These are phyloP conservation scores for Aspergillus avenaceus DNA, from an alignment of 495 filamentous ascomycete genomes.

Conservation along the genomic window DNA sequence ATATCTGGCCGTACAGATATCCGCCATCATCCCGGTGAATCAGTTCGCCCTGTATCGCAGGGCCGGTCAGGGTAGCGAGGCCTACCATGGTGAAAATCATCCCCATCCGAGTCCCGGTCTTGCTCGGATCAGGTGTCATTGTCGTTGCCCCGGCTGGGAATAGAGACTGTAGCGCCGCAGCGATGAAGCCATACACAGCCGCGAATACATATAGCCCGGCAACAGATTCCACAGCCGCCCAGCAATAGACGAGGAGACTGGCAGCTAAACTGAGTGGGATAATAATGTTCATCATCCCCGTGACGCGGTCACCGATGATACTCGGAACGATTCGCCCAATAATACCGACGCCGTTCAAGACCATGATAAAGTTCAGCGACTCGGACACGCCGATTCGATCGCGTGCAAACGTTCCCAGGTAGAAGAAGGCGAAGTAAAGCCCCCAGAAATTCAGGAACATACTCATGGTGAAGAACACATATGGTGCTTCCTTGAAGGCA, in stretches of 20 bases:
- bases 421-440: constrained; percentile 67
- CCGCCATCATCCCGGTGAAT: constrained; percentile 37
- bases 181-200: constrained; percentile 52
- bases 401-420: constrained; percentile 52
- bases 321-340: constrained; percentile 56
- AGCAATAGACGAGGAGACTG: constrained; percentile 48
- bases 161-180: constrained; percentile 57
- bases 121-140: constrained; percentile 53
- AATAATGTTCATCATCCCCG: constrained; percentile 52
- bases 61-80: constrained; percentile 36
- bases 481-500: no score
- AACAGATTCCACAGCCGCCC: constrained; percentile 49
- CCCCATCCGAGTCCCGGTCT: constrained; percentile 63
- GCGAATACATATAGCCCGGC: constrained; percentile 53
- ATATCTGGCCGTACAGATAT: neutral
- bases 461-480: constrained; percentile 49
- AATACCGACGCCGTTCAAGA: constrained; percentile 61
- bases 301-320: constrained; percentile 48
- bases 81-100: constrained; percentile 66
- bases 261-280: constrained; percentile 37
- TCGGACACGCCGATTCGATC: constrained; percentile 44
- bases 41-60: constrained; percentile 53
- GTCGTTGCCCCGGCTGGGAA: constrained; percentile 51
- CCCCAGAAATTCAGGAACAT: constrained; percentile 55
- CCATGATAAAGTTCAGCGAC: constrained; percentile 55